phyloP scores from a whole-genome alignment of 176 grass and related monocot genomes.

The Melocanna baccifera region DNA sequence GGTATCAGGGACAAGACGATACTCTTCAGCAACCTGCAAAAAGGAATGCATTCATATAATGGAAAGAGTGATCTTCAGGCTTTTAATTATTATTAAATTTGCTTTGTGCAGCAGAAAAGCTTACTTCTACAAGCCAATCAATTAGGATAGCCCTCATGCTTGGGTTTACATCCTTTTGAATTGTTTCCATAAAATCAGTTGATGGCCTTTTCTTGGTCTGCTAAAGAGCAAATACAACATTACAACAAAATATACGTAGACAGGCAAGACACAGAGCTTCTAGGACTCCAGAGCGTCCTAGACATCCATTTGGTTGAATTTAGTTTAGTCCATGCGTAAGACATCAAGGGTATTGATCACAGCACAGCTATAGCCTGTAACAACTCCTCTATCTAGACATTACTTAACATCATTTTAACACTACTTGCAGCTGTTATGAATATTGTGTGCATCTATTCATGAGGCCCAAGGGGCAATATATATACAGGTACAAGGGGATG shows the following conservation, averaged over 20 bases:
- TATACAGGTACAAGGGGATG: too few species aligned
- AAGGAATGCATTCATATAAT: not conserved
- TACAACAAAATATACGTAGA: not conserved
- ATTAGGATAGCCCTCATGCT: conserved; percentile 95
- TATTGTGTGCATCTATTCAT: too few species aligned
- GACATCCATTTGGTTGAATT: not conserved
- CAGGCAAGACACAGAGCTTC: too few species aligned
- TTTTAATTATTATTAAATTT: not conserved
- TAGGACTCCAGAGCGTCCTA: too few species aligned
- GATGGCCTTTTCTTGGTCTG: conserved; percentile 89
- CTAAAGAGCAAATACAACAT: not conserved
- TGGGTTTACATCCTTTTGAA: conserved; percentile 86
- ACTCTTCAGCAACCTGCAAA: conserved; percentile 92
- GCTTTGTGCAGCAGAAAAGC: not conserved
- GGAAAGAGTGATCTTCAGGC: not conserved
- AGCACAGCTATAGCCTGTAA: not conserved
- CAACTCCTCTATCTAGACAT: not conserved
- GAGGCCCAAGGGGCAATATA: too few species aligned
- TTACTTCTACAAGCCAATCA: conserved; percentile 99
- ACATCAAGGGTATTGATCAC: not conserved
- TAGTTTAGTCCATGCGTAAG: not conserved
- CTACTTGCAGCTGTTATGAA: too few species aligned
- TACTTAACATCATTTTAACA: not conserved
- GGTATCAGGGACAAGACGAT: conserved; percentile 91
- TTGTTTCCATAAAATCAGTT: conserved; percentile 80